Evolutionary conservation across 495 filamentous ascomycete genomes (phyloP), one percentile per base, ranked within the genome.

Genomic region (Cairneyella variabilis): DNA sequence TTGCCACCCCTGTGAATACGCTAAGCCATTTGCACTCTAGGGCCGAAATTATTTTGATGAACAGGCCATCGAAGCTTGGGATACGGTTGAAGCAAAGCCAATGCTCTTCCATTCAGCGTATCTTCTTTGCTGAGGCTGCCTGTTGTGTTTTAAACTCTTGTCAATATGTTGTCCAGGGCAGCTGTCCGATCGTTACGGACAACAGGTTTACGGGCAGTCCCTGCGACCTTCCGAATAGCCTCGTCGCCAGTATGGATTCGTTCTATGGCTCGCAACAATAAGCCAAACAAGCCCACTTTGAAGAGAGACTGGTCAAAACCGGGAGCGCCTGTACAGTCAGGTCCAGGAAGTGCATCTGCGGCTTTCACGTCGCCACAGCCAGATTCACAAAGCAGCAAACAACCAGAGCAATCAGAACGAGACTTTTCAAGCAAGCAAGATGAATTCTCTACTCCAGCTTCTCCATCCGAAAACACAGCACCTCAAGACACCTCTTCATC

Each of bases 381-480:
- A 39, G 51, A 22, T 20, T 23, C 36, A 22, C 48, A 14, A 22
- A 45, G 60, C 67, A 28, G 64, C 66, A 43, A 54, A 64, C 43
- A 66, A 71, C 50, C 52, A 28, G 25, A 57, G 57, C 27, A 67
- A 65, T 36, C 39, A 62, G 22, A 37, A 45, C 46, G 59, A 69
- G 64, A 72, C n/a, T 65, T 68, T 42, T 64, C 71, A 5, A 48
- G 63, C 32, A 63, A 73, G 48, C 74, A 77, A 57, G 65, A 69
- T 36, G 72, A 78, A 62, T 71, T 71, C 36, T 66, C 71, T 9
- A 71, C 73, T 20, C 63, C 61, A 45, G 66, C 71, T 6, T 65
- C 71, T 22, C 65, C 73, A 0, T 54, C 69, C 46, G 58, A 63
- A 23, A 70, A 71, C 40, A 69, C 68, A 44, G 59, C 69, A 16